Evolutionary conservation across 495 filamentous ascomycete species (phyloP).

Genomic region (Penicillium waksmanii): DNA sequence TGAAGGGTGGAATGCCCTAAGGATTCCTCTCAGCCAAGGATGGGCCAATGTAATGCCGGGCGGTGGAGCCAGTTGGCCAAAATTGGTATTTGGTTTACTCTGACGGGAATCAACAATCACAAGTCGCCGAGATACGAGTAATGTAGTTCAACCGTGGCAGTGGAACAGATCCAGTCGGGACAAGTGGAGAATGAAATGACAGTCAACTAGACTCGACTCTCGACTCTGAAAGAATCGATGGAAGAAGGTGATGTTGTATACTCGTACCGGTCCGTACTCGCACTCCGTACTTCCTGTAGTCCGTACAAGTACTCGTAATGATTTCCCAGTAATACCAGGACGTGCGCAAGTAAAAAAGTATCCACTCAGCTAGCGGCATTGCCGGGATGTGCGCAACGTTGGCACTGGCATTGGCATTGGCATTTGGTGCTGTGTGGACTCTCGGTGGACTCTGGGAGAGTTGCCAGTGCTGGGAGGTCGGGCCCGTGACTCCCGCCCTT

Average conservation of each 20-base stretch:
- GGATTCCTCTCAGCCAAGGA: neutral
- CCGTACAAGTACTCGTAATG: neutral
- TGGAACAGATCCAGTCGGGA: no score
- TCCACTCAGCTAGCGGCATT: constrained; percentile 25
- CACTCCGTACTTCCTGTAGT: no score
- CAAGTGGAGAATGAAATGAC: neutral
- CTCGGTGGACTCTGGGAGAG: no score
- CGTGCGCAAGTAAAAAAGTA: constrained; percentile 10
- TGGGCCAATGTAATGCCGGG: constrained; percentile 17
- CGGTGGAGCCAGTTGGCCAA: constrained; percentile 14
- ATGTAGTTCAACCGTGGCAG: no score
- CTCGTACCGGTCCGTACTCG: no score
- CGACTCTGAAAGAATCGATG: no score
- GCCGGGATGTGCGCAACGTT: constrained; percentile 13
- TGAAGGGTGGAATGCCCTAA: constrained; percentile 23
- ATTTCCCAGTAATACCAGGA: constrained; percentile 7
- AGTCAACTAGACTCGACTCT: neutral
- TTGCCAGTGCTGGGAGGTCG: neutral
- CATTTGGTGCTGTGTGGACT: no score
- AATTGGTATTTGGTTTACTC: constrained; percentile 28
- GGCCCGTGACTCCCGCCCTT: constrained; percentile 23
- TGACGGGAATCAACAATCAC: neutral
- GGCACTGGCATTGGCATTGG: neutral
- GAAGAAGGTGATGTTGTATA: no score
- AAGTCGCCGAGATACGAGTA: no score